phyloP scores from a whole-genome alignment of 2,329 filamentous ascomycete genomes.

The Fusarium cicatricum region DNA sequence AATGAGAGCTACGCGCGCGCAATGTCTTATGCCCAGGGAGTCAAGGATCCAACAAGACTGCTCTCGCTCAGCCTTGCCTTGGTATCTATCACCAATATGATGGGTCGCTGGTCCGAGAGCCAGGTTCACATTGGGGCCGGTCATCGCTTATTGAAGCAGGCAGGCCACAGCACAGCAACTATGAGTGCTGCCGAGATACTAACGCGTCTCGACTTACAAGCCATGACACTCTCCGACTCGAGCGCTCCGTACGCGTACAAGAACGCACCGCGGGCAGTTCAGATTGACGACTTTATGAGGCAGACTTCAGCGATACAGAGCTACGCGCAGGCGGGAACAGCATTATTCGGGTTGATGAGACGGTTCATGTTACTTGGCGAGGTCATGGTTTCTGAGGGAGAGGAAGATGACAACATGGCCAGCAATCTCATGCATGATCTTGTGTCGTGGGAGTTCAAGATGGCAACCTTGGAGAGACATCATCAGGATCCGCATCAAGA shows the following conservation, averaged over 20 bases:
- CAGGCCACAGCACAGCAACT: conserved; percentile 16
- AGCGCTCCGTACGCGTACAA: conserved; percentile 43
- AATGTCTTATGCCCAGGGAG: conserved; percentile 39
- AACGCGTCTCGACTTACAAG: conserved; percentile 45
- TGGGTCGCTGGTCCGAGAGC: conserved; percentile 45
- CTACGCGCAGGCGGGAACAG: conserved; percentile 36
- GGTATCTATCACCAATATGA: conserved; percentile 44
- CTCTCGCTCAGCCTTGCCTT: conserved; percentile 46
- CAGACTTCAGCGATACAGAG: conserved; percentile 15
- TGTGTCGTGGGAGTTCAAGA: conserved; percentile 35
- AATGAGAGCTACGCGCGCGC: conserved; percentile 41
- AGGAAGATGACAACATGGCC: neutral
- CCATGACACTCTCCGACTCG: conserved; percentile 47
- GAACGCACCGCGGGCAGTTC: conserved; percentile 14
- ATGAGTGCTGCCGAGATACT: conserved; percentile 38
- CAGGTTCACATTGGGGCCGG: conserved; percentile 45
- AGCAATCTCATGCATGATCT: conserved; percentile 20
- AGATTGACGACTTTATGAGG: conserved; percentile 25
- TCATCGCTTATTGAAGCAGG: conserved; percentile 37
- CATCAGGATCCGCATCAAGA: conserved; percentile 12
- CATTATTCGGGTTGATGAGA: conserved; percentile 32
- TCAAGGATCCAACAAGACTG: conserved; percentile 40
- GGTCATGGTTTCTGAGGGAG: neutral
- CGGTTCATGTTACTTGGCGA: conserved; percentile 36
- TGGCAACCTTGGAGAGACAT: conserved; percentile 34